Evolutionary conservation across 202 grass and related monocot species (phyloP), one percentile per base, ranked within the genome.

Genomic region (Schoenoplectus triqueter): DNA sequence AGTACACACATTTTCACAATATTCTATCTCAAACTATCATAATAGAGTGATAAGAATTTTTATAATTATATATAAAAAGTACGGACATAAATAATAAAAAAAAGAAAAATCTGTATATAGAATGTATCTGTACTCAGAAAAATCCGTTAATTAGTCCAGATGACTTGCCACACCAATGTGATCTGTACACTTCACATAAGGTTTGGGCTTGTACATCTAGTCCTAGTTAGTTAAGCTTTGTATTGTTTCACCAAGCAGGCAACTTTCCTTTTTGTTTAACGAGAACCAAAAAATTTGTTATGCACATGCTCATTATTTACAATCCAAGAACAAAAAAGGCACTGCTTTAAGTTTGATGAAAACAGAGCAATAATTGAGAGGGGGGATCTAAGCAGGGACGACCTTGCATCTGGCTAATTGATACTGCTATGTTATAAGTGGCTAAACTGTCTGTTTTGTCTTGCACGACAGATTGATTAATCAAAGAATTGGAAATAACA

Each of bases 191-290:
- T 51, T 47, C 47, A 51, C 17, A 20, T 73, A 73, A 48, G 48
- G 21, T 51, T 47, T 8, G 42, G 6, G 8, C 62, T n/a, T 31
- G 63, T 17, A 45, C 14, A 68, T 68, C 40, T 42, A 62, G 4
- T 62, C n/a, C 14, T 7, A 18, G 0, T 5, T 18, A 60, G 15
- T 60, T 60, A 62, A 17, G 59, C 15, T 18, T 18, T 52, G 6
- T 52, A 52, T 59, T 59, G 56, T 65, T 65, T 2, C 63, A 65
- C 20, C 8, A 8, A 65, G 20, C 1, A 66, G 20, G 64, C 7
- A 72, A 72, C 69, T 72, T 72, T 46, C 42, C 44, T 49, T 72
- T 18, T 72, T 72, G 69, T 49, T 48, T 48, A 72, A 47, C 69
- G n/a, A 62, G 5, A 10, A 72, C 7, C 69, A 72, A 72, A 72